Base-by-base conservation (phyloP, 257 asterid genomes). In the Asclepias syriaca region DNA sequence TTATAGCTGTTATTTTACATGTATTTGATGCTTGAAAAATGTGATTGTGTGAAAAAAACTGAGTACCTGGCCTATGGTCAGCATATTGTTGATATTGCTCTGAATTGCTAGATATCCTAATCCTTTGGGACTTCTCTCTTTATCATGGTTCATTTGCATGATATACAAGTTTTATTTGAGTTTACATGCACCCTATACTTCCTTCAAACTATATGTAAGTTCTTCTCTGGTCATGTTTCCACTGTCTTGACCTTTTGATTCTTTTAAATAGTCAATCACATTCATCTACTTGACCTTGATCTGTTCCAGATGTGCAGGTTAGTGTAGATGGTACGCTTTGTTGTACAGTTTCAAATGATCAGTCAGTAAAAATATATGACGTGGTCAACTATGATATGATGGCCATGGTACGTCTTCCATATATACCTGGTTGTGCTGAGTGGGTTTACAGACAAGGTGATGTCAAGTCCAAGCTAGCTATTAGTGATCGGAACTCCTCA, bases 351-450 rank as follows among this genome's bases (percentile, higher is more conserved):
- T 95, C 99, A 13, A 82, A 81, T 85, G 99, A 95, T 75, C 90
- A 83, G 37, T 90, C 99, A 0, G 96, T 92, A 79, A 95, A 95
- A 82, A 84, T 95, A 86, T 95, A 87, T 80, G 99, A 95, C 78
- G 98, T 95, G 43, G 89, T 90, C 79, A 95, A 95, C 87, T 95
- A 87, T 78, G 99, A 95, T 79, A 95, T 95, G 99, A 95, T 95
- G 98, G 92, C 96, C 71, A 95, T 95, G 99, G 85, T 95, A 78
- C 92, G 97, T 63, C 89, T 92, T 72, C 89, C 97, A 4, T 95
- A 86, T 79, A 88, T 88, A 84, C 96, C 99, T 74, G 96, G 98
- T 37, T 86, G 88, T 83, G 82, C 80, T 59, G 97, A 90, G 67
- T 95, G 99, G 98, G 96, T 95, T 57, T 95, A 92, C 78, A 95